Base-by-base conservation (phyloP, 2,329 filamentous ascomycete genomes). In the Harringtonia lauricola region DNA sequence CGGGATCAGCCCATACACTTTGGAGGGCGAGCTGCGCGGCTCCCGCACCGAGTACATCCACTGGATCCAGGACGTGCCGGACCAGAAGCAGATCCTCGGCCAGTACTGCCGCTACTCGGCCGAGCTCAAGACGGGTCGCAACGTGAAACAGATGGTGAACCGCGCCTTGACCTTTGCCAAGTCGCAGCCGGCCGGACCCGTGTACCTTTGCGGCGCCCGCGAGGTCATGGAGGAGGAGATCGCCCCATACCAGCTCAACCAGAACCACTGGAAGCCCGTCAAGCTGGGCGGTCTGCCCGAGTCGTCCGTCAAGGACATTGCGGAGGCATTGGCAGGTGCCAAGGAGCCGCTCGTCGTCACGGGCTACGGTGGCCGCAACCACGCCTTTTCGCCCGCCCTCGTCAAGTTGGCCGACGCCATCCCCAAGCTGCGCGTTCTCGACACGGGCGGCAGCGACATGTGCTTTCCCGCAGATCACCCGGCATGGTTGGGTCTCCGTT, bases 171-270 rank as follows among this genome's bases (percentile, higher is more conserved):
- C 86, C 52, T 94, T 92, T 56, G 86, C 87, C 0, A 83, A 67
- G 39, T 86, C 79, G 24, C 81, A 82, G 42, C 87, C 87, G 0
- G 73, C 81, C 49, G 87, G 87, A 0, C 87, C 87, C 0, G 85
- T 88, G 1, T 94, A 94, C 53, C 66, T 94, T 4, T 77, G 74
- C 44, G 86, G 83, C 1, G 82, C 85, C 1, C 70, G 87, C 50
- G 87, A 94, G 60, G 77, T 87, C 1, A 86, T 94, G 78, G 85
- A 92, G 58, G 81, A 89, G 55, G 87, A 94, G 35, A 81, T 94
- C 35, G 68, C 78, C 51, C 82, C 82, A 0, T 88, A 87, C 55
- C 59, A 67, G 2, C 63, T 94, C 6, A 68, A 82, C 17, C 83
- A 85, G 57, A 66, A 68, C 14, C 71, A 77, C 45, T 94, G 86